phyloP scores from a whole-genome alignment of 2,329 filamentous ascomycete genomes.

The Furcasterigmium furcatum region DNA sequence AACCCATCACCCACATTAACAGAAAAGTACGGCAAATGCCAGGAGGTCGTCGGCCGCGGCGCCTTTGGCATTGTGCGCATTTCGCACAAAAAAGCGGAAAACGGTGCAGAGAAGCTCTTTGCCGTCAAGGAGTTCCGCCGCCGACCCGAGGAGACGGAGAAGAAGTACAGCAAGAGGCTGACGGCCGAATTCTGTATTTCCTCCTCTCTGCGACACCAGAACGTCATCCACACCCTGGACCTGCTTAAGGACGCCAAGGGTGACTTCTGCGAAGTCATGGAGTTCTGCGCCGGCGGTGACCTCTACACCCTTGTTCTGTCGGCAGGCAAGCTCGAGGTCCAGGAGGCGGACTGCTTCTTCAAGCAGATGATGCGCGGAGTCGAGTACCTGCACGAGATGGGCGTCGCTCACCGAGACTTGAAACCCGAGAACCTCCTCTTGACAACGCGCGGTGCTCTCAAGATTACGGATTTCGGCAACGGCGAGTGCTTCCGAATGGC shows the following conservation, averaged over 20 bases:
- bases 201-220: constrained; percentile 91
- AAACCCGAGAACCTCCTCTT: constrained; percentile 96
- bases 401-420: constrained; percentile 91
- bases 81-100: constrained; percentile 90
- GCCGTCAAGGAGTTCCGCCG: constrained; percentile 98
- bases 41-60: constrained; percentile 92
- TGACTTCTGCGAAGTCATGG: constrained; percentile 99
- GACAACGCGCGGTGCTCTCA: constrained; percentile 87
- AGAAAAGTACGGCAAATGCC: constrained; percentile 97
- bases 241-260: constrained; percentile 94
- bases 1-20: constrained; percentile 77
- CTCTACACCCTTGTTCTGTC: constrained; percentile 90
- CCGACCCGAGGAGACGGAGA: constrained; percentile 88
- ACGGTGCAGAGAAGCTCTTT: constrained; percentile 85
- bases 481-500: constrained; percentile 99
- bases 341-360: constrained; percentile 96
- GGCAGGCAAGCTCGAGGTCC: constrained; percentile 85
- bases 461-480: constrained; percentile 98
- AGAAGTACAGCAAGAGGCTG: constrained; percentile 96
- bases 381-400: constrained; percentile 99
- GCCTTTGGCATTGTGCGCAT: constrained; percentile 97
- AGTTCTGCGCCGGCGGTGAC: constrained; percentile 95
- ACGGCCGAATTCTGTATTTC: constrained; percentile 99
- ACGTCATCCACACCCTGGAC: constrained; percentile 96
- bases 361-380: constrained; percentile 99